Percentiles rank a stretch among this genome's conserved stretches.
Evolutionary conservation across 768 basidiomycete species (phyloP).

Genomic region (Agaricus sinodeliciosus): DNA sequence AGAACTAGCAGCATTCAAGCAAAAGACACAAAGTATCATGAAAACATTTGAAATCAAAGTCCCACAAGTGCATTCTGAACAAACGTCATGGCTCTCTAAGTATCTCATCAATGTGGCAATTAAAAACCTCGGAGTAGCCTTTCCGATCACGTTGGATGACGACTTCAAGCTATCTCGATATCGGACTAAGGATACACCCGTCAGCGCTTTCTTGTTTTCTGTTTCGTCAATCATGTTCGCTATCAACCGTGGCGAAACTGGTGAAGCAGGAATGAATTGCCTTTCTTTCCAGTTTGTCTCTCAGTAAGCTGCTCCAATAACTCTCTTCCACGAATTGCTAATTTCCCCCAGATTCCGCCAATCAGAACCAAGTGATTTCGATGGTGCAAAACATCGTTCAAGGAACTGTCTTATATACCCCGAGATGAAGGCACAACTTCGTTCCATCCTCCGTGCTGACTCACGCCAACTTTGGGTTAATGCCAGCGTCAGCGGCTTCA

Average conservation of each 20-base stretch:
- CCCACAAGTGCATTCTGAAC: slow-evolving; percentile 30
- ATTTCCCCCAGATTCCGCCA: slow-evolving; percentile 67
- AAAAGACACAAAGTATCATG: slow-evolving; percentile 68
- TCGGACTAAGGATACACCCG: slow-evolving; percentile 30
- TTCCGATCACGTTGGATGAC: slow-evolving; percentile 68
- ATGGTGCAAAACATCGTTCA: slow-evolving; percentile 57
- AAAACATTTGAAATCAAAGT: slow-evolving; percentile 64
- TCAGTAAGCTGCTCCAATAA: slow-evolving; percentile 37
- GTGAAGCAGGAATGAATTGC: slow-evolving; percentile 62
- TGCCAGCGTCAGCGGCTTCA: slow-evolving; percentile 77
- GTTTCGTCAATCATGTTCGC: slow-evolving; percentile 69
- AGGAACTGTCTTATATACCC: slow-evolving; percentile 75
- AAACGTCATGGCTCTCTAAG: slow-evolving; percentile 47
- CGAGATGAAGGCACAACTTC: slow-evolving; percentile 70
- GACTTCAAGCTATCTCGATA: slow-evolving; percentile 36
- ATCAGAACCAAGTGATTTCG: slow-evolving; percentile 61
- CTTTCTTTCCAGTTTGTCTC: slow-evolving; percentile 85
- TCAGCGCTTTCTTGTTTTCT: slow-evolving; percentile 83
- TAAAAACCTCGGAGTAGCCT: slow-evolving; percentile 78
- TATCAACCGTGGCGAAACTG: slow-evolving; percentile 71
- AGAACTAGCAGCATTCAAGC: slow-evolving; percentile 80
- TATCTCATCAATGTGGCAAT: slow-evolving; percentile 50
- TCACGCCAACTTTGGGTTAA: slow-evolving; percentile 52
- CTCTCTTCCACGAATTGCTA: background rate
- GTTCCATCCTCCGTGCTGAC: slow-evolving; percentile 41